Base-by-base conservation (phyloP, 2,329 filamentous ascomycete species). In the Beauveria rudraprayagi region DNA sequence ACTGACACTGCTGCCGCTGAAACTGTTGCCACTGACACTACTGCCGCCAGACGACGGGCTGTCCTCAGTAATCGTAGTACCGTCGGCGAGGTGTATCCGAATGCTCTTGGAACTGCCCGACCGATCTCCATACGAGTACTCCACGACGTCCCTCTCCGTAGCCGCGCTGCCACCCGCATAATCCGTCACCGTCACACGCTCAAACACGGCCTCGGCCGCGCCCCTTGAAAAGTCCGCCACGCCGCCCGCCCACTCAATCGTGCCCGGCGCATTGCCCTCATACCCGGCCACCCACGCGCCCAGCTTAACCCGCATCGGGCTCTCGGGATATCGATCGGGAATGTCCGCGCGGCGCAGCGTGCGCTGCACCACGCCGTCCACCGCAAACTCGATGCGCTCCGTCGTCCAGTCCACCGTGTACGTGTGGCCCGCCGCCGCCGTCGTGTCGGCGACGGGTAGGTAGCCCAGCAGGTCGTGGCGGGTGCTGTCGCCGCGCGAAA, bases 331-430 rank as follows among this genome's bases (percentile, higher is more conserved):
- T 61, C 44, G 8, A 54, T 82, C 84, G 56, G 77, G 76, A 57
- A 86, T 87, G 56, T 89, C 82, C 17, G 73, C 75, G 66, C 81
- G 82, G 62, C 76, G 78, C 57, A 91, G 77, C 48, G 83, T 85
- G 67, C 89, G 86, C 61, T 90, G 78, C 50, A 78, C 71, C 10
- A 71, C 73, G 68, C 80, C 86, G 67, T 91, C 83, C 63, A 91
- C 79, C 64, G 76, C 77, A 88, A 88, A 91, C 66, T 78, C 78
- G 62, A 89, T 78, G 66, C 78, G 75, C 41, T 86, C 80, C 66
- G 81, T 76, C 56, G 83, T 88, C 88, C 88, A 91, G 72, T 88
- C 82, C 62, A 91, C 69, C 14, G 81, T 74, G 76, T 90, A 91
- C 61, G 81, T 89, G 79, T 90, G 86, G 69, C 78, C 80, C 4